phyloP scores from a whole-genome alignment of 1,284 basidiomycete species.

The Macrocybe sp. region DNA sequence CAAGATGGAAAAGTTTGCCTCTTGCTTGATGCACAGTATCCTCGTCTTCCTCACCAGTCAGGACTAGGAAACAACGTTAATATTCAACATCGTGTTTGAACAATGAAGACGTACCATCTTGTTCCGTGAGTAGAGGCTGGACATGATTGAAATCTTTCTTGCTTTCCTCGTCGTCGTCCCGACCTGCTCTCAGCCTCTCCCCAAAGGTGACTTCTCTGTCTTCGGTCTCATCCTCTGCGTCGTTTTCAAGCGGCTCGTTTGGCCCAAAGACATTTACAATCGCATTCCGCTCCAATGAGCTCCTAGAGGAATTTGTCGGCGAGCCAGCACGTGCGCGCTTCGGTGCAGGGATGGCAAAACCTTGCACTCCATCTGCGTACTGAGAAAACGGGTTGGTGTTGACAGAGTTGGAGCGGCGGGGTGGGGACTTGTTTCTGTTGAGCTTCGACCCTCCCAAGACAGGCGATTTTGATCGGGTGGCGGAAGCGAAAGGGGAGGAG shows the following conservation, averaged over 20 bases:
- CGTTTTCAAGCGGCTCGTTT: slow-evolving; percentile 19
- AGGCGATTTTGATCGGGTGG: slow-evolving; percentile 46
- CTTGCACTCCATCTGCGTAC: slow-evolving; percentile 48
- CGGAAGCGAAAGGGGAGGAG: slow-evolving; percentile 55
- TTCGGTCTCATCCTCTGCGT: slow-evolving; percentile 36
- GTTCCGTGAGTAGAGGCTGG: slow-evolving; percentile 52
- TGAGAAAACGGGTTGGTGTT: slow-evolving; percentile 54
- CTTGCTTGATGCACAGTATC: slow-evolving; percentile 80
- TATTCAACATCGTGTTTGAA: slow-evolving; percentile 5
- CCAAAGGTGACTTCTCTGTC: slow-evolving; percentile 45
- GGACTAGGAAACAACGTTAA: slow-evolving; percentile 41
- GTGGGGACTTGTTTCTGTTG: slow-evolving; percentile 45
- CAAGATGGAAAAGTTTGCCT: slow-evolving; percentile 79
- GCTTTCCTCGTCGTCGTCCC: slow-evolving; percentile 48
- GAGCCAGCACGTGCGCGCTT: slow-evolving; percentile 51
- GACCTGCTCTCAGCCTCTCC: slow-evolving; percentile 55
- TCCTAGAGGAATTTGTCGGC: slow-evolving; percentile 35
- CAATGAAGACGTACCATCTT: slow-evolving; percentile 53
- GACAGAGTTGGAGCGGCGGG: slow-evolving; percentile 32
- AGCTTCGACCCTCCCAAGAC: slow-evolving; percentile 36
- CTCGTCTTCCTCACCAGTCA: slow-evolving; percentile 92
- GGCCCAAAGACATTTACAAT: slow-evolving; percentile 19
- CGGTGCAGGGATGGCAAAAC: slow-evolving; percentile 43
- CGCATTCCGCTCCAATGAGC: slow-evolving; percentile 36
- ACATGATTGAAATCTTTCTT: slow-evolving; percentile 40